Evolutionary conservation across 2,329 filamentous ascomycete species (phyloP).

Genomic region (Colletotrichum caudatum): DNA sequence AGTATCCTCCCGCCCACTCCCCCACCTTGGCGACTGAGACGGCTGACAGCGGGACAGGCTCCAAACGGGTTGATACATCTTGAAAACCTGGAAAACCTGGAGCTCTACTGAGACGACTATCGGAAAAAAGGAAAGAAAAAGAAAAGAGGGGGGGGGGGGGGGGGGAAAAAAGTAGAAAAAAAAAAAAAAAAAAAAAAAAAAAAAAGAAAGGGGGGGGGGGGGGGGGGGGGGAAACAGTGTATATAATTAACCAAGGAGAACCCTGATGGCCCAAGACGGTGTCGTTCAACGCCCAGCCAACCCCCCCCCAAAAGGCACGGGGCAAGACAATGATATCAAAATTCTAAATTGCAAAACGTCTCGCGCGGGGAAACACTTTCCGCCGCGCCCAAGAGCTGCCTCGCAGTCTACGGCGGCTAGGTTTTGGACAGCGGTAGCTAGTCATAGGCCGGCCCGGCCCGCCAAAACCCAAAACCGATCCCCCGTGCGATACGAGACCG

Average conservation of each 20-base stretch:
- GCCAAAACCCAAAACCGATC: background rate
- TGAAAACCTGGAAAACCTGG: conserved; percentile 69
- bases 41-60: conserved; percentile 58
- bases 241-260: background rate
- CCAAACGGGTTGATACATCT: conserved; percentile 74
- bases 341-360: background rate
- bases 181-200: background rate
- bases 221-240: background rate
- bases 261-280: conserved; percentile 6
- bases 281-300: background rate
- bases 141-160: no score
- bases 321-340: background rate
- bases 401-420: background rate
- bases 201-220: no score
- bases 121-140: background rate
- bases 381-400: background rate
- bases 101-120: conserved; percentile 48
- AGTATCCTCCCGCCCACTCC: conserved; percentile 50
- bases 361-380: background rate
- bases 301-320: background rate
- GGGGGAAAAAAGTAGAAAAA: background rate
- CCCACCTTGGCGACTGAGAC: background rate
- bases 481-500: no score
- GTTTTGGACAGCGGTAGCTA: background rate
- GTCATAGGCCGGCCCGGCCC: background rate